Evolutionary conservation across 2,329 filamentous ascomycete species (phyloP), one percentile per base, ranked within the genome.

Genomic region (Fonsecaea erecta): DNA sequence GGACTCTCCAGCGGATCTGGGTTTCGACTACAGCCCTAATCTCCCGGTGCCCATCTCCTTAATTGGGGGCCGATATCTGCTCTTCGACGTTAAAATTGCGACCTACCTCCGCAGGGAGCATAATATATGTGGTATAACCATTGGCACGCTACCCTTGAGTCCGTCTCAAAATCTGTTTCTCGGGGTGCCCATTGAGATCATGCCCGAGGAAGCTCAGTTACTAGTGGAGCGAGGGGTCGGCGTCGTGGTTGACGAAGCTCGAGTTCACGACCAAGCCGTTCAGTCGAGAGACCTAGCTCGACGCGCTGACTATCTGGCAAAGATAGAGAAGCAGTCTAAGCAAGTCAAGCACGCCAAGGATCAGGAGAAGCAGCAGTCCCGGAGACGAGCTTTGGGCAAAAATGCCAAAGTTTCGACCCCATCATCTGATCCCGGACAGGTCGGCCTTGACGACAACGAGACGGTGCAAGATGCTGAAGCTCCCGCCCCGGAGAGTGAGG

Each of bases 121-220:
- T 80, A 88, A 92, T 76, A 92, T 97, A 73, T 93, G 90, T 74
- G 93, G 93, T 68, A 90, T 95, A 34, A 84, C 97, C 62, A 88
- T 91, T 65, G 95, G 95, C 63, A 93, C 91, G 7, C 87, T 97
- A 32, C 94, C 95, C 1, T 93, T 98, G 78, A 89, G 92, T 63
- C 93, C 93, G 5, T 94, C 96, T 72, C 95, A 99, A 79, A 98
- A 97, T 79, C 86, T 97, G 64, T 98, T 98, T 75, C 85, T 94
- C 64, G 92, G 93, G 52, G 80, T 98, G 56, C 95, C 95, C 2
- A 80, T 98, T 28, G 90, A 97, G 81, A 83, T 99, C 52, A 91
- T 95, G 81, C 89, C 92, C 1, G 95, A 98, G 79, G 95, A 99
- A 81, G 93, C 90, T 3, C 85, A 88, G 69, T 80, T 95, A 60